Evolutionary conservation across 2,329 filamentous ascomycete genomes (phyloP), one percentile per base, ranked within the genome.

Genomic region (Parascedosporium putredinis): DNA sequence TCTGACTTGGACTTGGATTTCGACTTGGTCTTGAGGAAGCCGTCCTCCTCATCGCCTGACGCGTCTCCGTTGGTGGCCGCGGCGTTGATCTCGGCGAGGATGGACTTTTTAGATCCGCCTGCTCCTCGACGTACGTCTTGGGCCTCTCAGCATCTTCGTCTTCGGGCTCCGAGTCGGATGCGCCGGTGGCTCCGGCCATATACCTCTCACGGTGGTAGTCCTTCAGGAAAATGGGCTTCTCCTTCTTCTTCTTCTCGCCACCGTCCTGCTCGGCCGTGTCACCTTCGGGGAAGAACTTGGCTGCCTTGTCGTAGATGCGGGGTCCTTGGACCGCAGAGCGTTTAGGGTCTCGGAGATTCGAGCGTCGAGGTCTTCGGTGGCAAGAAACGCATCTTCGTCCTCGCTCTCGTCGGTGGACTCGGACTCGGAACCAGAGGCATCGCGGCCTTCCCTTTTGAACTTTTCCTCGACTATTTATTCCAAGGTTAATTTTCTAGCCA

Each of bases 161-260:
- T 20, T 51, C 51, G 3, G 47, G 44, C 12, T 83, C 77, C 16
- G 79, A 72, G 14, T 82, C 78, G 1, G 73, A 75, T 3, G 67
- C 75, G n/a, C 74, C 78, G 8, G 72, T 69, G 52, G 81, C 76
- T 31, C 88, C 88, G 34, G 80, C 80, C 52, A 97, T 64, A n/a
- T 95, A 73, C 59, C 91, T 94, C 64, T 93, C 81, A 54, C 90
- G 83, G 62, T 98, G 93, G 65, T 96, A 98, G 66, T 98, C 89
- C 57, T 79, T 79, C 50, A 98, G 72, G 53, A 79, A 88, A 69
- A 98, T 81, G 1, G 90, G 83, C 69, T 94, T 94, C 54, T 93
- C 82, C 63, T 84, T 83, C 65, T 84, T 83, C 38, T 71, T 67
- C 53, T 70, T 67, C 16, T 57, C 55, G 3, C 57, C 51, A 0